Evolutionary conservation across 768 basidiomycete species (phyloP), one percentile per base, ranked within the genome.

Genomic region (Megacollybia marginata): DNA sequence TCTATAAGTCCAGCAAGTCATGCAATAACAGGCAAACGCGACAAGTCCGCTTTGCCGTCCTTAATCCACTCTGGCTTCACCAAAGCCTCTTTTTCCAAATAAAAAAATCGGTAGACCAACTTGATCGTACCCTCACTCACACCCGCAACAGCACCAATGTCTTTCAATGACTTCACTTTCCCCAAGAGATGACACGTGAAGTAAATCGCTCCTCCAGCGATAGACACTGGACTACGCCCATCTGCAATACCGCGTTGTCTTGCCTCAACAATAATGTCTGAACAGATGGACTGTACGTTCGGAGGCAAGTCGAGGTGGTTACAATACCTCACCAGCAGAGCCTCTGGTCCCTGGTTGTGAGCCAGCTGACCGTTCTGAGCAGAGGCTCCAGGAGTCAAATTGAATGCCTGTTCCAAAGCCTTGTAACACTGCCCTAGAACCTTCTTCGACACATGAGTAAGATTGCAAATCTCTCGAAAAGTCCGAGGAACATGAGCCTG

Each of bases 71-170:
- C 82, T 60, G 86, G 73, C 68, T 89, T 89, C 47, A 92, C 85
- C 68, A 93, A 57, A 71, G 82, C 85, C 62, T 85, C 83, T 70
- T 70, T 83, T 44, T 83, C 84, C 9, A 67, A 63, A 59, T 82
- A 88, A 62, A 92, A 89, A 58, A 88, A 62, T 55, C 83, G 75
- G 65, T 94, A 93, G 50, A 91, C 88, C 66, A 92, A 67, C 69
- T 90, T 90, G 63, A 97, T 93, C 46, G 96, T 98, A 46, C 90
- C 85, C 64, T 98, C 95, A 62, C 92, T 93, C 16, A 97, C 92
- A 9, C 93, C 92, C 3, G 92, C 94, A 10, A 97, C 91, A 13
- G 75, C 71, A 54, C 88, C 88, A 60, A 99, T 93, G 60, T 97
- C 92, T 67, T 83, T 82, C 44, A 86, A 76, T 19, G 82, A 76